Evolutionary conservation across 2,329 filamentous ascomycete species (phyloP), one percentile per base, ranked within the genome.

Genomic region (Tolypocladium sp.): DNA sequence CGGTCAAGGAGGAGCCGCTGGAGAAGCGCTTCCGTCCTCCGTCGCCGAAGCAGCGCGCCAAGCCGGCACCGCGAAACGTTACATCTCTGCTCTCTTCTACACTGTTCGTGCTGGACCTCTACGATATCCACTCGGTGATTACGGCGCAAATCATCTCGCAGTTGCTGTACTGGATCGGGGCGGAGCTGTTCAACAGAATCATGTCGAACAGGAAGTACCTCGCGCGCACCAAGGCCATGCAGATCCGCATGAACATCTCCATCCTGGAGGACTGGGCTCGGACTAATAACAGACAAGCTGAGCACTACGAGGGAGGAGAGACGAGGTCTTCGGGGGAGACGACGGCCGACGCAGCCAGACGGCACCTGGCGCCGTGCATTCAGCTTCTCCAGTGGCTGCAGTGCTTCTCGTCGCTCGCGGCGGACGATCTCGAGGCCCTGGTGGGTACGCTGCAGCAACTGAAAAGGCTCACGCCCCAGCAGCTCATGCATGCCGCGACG

Each of bases 221-320:
- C 12, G 93, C 94, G 7, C 84, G 94, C 57, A 99, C 94, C 22
- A 99, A 99, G 74, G 94, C 94, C 4, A 99, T 99, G 94, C 94
- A 99, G 72, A 97, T 99, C 66, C 90, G 94, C 65, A 97, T 99
- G 92, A 99, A 99, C 71, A 86, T 99, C 8, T 97, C 94, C 0
- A 88, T 87, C 9, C 78, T 99, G 25, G 94, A 99, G 73, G 94
- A 99, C 69, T 99, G 94, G 94, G 93, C 94, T 1, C 84, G 93
- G 37, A 82, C 85, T 20, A 99, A 99, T 74, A 97, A 96, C 71
- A 85, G 94, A 35, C 88, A 95, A 65, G 92, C 94, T 1, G 94
- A 97, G 70, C 93, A 97, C 73, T 97, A 91, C 71, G 93, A 99
- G 72, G 89, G 92, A 66, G 93, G 93, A 22, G 92, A 93, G 57